Evolutionary conservation across 192 early-diverging fungal species (phyloP), one percentile per base, ranked within the genome.

Genomic region (Chytriomyces sp.): DNA sequence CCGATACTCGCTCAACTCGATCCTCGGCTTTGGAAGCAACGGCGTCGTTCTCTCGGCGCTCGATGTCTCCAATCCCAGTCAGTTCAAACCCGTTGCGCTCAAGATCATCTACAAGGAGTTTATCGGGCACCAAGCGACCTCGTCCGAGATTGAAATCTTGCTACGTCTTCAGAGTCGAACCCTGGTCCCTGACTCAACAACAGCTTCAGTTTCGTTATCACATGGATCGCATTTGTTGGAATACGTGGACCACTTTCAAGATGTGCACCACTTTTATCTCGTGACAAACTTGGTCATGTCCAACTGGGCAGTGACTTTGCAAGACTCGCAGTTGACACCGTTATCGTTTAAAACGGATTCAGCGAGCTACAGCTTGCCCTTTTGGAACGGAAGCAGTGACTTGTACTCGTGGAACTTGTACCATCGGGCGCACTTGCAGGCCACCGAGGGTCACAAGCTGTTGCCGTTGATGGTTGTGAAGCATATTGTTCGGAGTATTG

Each of bases 21-120:
- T 79, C 50, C n/a, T 79, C 50, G 78, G 78, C 7, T 79, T 79
- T 46, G 78, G 78, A 6, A 13, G 71, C 35, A 79, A 79, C 53
- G 78, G 78, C 28, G 78, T 73, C 16, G 63, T 72, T 23, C 71
- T 79, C 11, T 60, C 60, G 24, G 76, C 76, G 16, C 8, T 35
- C 11, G 48, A 18, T 45, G 28, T 35, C 28, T 35, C 28, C 28
- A 35, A 35, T 35, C 28, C 28, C 28, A 35, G 28, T 2, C 28
- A 35, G 28, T 35, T 2, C 28, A 35, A 35, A 35, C 28, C 28
- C 28, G 28, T 35, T 35, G 28, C 28, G 28, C 28, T 35, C 28
- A 35, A 35, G 28, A 35, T 35, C 28, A 35, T 35, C 28, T 35
- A 35, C 28, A 35, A 35, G 28, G 28, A 35, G 28, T 35, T 35